phyloP scores from a whole-genome alignment of 2,329 filamentous ascomycete species.

The Botryotinia globosa region DNA sequence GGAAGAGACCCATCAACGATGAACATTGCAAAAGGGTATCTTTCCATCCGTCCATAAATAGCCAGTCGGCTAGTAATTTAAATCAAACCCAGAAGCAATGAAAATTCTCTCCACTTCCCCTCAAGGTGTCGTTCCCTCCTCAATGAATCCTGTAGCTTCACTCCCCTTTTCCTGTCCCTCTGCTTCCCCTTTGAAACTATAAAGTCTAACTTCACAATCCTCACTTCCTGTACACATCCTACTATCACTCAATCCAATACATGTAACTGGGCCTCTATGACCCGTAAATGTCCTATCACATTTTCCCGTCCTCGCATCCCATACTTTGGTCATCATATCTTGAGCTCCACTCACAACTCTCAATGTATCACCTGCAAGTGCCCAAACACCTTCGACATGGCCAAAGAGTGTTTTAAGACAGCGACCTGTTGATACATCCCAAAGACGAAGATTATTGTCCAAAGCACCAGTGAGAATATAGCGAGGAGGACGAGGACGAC shows the following conservation, averaged over 20 bases:
- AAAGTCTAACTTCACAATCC: constrained; percentile 85
- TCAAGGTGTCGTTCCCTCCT: not conserved
- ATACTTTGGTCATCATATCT: constrained; percentile 92
- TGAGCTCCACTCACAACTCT: constrained; percentile 86
- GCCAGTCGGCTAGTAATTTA: not conserved
- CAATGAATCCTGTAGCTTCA: not conserved
- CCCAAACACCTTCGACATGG: constrained; percentile 95
- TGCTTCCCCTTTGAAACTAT: constrained; percentile 57
- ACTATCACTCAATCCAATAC: constrained; percentile 85
- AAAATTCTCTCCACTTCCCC: not conserved
- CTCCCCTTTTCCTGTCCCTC: constrained; percentile 5
- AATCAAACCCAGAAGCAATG: not conserved
- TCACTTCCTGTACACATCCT: constrained; percentile 89
- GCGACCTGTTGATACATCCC: constrained; percentile 79
- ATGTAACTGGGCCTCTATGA: constrained; percentile 87
- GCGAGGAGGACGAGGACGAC: constrained; percentile 71
- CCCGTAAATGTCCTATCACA: constrained; percentile 92
- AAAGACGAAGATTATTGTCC: constrained; percentile 87
- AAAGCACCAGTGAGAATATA: constrained; percentile 94
- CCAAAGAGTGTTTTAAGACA: constrained; percentile 94
- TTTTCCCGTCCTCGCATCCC: constrained; percentile 88
- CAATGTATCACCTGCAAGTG: constrained; percentile 81
- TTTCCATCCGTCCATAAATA: constrained; percentile 8
- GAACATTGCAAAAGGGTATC: constrained; percentile 5
- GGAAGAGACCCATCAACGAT: not conserved